phyloP scores from a whole-genome alignment of 2,329 filamentous ascomycete genomes.

The Scedosporium aurantiacum region DNA sequence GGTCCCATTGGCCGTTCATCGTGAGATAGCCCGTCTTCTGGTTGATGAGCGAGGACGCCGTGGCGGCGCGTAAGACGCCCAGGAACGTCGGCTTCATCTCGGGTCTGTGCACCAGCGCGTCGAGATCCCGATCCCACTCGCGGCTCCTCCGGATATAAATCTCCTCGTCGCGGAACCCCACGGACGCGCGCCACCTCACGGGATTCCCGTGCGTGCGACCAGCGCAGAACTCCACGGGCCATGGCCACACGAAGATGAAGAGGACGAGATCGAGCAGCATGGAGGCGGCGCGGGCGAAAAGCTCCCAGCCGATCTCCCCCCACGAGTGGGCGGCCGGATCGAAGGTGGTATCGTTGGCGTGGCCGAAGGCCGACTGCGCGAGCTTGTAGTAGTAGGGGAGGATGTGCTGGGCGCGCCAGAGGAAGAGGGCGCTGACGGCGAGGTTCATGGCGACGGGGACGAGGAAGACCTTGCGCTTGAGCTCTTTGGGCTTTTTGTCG shows the following conservation, averaged over 20 bases:
- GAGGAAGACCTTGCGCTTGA: slow-evolving; percentile 75
- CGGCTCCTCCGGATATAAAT: slow-evolving; percentile 70
- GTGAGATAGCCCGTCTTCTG: slow-evolving; percentile 82
- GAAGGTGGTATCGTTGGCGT: slow-evolving; percentile 56
- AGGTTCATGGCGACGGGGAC: slow-evolving; percentile 71
- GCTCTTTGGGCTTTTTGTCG: slow-evolving; percentile 55
- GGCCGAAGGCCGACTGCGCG: slow-evolving; percentile 51
- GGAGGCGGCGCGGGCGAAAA: slow-evolving; percentile 48
- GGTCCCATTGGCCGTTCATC: slow-evolving; percentile 75
- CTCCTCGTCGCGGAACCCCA: slow-evolving; percentile 72
- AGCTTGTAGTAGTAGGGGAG: slow-evolving; percentile 63
- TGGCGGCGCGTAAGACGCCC: slow-evolving; percentile 54
- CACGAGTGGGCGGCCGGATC: slow-evolving; percentile 45
- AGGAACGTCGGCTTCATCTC: slow-evolving; percentile 43
- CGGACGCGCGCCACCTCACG: slow-evolving; percentile 56
- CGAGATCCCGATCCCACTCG: slow-evolving; percentile 39
- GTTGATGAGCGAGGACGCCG: slow-evolving; percentile 53
- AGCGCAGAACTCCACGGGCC: slow-evolving; percentile 62
- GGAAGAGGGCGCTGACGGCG: slow-evolving; percentile 50
- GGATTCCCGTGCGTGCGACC: slow-evolving; percentile 50
- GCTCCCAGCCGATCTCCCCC: slow-evolving; percentile 41
- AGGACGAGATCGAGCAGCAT: slow-evolving; percentile 68
- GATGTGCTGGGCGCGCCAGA: slow-evolving; percentile 58
- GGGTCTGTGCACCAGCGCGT: background rate
- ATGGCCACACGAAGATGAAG: slow-evolving; percentile 57